Evolutionary conservation across 192 early-diverging fungal genomes (phyloP).

Genomic region (Powellomyces hirtus): DNA sequence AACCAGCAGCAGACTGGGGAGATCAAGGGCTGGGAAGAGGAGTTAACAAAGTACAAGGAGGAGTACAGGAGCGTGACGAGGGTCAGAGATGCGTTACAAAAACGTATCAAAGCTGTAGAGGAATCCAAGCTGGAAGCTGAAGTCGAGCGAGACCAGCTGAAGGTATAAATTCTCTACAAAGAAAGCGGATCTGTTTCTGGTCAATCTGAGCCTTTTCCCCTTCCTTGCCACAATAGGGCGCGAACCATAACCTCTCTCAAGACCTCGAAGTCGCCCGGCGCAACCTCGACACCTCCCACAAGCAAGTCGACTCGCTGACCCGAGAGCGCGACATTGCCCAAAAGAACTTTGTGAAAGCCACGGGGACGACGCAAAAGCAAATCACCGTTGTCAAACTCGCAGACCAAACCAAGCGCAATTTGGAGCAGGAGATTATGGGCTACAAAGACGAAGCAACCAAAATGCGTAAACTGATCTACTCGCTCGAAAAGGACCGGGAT

Average conservation of each 20-base stretch:
- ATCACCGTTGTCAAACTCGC: slow-evolving; percentile 52
- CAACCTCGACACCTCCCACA: slow-evolving; percentile 37
- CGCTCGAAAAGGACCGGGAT: slow-evolving; percentile 60
- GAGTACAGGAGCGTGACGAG: slow-evolving; percentile 35
- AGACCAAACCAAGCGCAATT: slow-evolving; percentile 57
- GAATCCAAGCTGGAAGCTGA: slow-evolving; percentile 52
- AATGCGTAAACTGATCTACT: slow-evolving; percentile 63
- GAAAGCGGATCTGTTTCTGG: not conserved
- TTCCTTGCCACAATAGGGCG: too few relatives aligned
- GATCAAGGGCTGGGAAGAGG: slow-evolving; percentile 51
- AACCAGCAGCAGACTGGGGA: slow-evolving; percentile 44
- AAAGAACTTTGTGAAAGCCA: slow-evolving; percentile 58
- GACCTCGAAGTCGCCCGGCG: slow-evolving; percentile 44
- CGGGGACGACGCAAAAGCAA: slow-evolving; percentile 53
- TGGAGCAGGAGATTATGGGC: slow-evolving; percentile 58
- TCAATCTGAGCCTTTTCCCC: too few relatives aligned
- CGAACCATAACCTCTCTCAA: slow-evolving; percentile 37
- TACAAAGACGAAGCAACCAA: slow-evolving; percentile 64
- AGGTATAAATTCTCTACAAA: slow-evolving; percentile 14
- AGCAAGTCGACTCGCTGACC: slow-evolving; percentile 44
- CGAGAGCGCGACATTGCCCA: slow-evolving; percentile 59
- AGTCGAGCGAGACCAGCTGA: slow-evolving; percentile 48
- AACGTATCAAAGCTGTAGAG: slow-evolving; percentile 47
- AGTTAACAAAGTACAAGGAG: slow-evolving; percentile 42
- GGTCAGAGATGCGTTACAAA: slow-evolving; percentile 42